Base-by-base conservation (phyloP, 1,284 basidiomycete genomes). In the Pseudozyma sp. region DNA sequence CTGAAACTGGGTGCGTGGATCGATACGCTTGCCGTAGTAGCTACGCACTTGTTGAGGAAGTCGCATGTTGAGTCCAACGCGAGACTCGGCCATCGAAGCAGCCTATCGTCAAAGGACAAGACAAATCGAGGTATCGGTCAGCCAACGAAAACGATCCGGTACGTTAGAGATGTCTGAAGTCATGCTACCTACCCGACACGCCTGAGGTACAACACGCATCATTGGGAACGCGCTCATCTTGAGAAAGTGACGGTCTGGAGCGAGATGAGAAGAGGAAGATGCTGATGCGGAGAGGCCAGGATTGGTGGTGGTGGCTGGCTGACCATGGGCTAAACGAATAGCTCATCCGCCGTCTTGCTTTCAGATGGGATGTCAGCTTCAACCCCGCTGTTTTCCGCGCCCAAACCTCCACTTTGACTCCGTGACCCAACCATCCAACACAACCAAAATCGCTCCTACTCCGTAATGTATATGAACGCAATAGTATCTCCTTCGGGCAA, bases 21-120 rank as follows among this genome's bases (percentile, higher is more conserved):
- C 57, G 40, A 65, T 62, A 10, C 62, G 68, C 34, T 70, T 70
- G 54, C 62, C 58, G 31, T 70, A 62, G 54, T 62, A 70, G 5
- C 50, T 70, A 46, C 68, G 68, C 29, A 55, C 16, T 37, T 70
- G 68, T 31, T 65, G 62, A 16, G 68, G 68, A 54, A 61, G 47
- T 9, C 61, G 56, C 67, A 65, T 58, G 46, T 31, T 61, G 30
- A 70, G 40, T 8, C 62, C 58, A 9, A 70, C 19, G 7, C 62
- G 39, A 5, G 67, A 56, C 33, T 69, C 61, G 4, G 61, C 61
- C 61, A 64, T 64, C 9, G 67, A 69, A n/a, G 67, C 56, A 34
- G 56, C 52, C 60, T 68, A 31, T 7, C 14, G 13, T 19, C 11
- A 19, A 14, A 31, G 24, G 8, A 7, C 35, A 37, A 8, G 35